Percentiles rank a stretch among this genome's conserved stretches.
Conservation (phyloP, 2,329 filamentous ascomycete species). For the Claviceps maximensis region DNA sequence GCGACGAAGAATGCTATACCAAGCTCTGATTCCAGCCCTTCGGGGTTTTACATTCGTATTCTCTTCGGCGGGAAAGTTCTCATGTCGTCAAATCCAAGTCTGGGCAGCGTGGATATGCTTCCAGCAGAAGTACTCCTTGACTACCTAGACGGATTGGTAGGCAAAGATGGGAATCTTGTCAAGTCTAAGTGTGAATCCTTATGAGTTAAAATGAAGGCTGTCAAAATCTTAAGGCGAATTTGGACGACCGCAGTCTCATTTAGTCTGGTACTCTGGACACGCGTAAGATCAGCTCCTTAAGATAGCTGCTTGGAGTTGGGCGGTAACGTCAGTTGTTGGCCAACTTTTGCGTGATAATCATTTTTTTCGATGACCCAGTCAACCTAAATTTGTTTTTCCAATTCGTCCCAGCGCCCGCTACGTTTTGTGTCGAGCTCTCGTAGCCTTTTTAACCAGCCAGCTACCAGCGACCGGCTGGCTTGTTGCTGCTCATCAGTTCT, state of each 20-base stretch:
- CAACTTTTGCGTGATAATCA: not conserved
- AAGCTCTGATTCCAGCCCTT: conserved; percentile 3
- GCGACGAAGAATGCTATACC: not conserved
- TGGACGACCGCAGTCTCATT: not conserved
- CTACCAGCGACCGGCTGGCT: conserved; percentile 24
- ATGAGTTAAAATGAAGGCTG: not conserved
- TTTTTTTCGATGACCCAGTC: not conserved
- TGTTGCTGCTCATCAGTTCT: conserved; percentile 26
- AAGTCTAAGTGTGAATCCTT: conserved; percentile 16
- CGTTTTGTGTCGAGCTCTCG: conserved; percentile 61
- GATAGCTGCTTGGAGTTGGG: not conserved
- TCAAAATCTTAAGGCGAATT: conserved; percentile 5
- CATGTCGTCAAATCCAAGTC: conserved; percentile 50
- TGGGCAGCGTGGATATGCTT: conserved; percentile 61
- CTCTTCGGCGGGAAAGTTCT: conserved; percentile 58
- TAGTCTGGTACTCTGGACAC: not conserved
- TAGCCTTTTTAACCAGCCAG: conserved; percentile 50
- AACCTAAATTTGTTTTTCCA: conserved; percentile 32
- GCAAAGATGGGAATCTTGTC: conserved; percentile 32
- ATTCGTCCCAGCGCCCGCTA: conserved; percentile 60
- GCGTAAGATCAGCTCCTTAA: not conserved
- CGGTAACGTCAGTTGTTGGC: not conserved
- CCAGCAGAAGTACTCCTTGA: conserved; percentile 48
- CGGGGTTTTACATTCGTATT: conserved; percentile 45
- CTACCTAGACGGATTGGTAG: conserved; percentile 62